phyloP scores from a whole-genome alignment of 2,329 filamentous ascomycete genomes.

The Pyrenophora seminiperda region DNA sequence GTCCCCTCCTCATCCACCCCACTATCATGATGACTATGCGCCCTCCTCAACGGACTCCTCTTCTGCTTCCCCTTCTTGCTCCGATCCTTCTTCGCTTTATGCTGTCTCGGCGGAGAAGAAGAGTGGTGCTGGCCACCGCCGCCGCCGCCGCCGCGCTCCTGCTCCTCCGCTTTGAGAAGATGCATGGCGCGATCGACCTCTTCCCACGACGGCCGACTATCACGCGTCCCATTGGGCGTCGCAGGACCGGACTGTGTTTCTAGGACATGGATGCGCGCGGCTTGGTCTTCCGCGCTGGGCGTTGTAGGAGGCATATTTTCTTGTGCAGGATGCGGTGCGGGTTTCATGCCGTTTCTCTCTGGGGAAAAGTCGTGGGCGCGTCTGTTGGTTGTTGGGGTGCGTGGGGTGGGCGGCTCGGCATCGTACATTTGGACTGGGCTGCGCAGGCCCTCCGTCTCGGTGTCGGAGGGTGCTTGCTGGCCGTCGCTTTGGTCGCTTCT shows the following conservation, averaged over 20 bases:
- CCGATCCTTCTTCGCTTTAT: slow-evolving; percentile 9
- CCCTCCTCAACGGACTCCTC: slow-evolving; percentile 38
- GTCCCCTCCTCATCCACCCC: background rate
- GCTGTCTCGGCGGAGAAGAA: background rate
- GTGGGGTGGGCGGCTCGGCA: slow-evolving; percentile 46
- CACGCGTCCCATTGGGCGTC: slow-evolving; percentile 51
- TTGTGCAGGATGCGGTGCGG: slow-evolving; percentile 1
- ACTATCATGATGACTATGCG: slow-evolving; percentile 39
- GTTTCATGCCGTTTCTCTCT: slow-evolving; percentile 17
- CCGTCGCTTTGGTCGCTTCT: slow-evolving; percentile 42
- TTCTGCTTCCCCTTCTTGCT: slow-evolving; percentile 30
- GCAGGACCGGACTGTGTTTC: slow-evolving; percentile 53
- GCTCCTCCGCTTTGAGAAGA: slow-evolving; percentile 37
- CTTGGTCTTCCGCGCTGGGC: slow-evolving; percentile 30
- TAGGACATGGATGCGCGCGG: slow-evolving; percentile 36
- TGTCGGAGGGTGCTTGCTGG: slow-evolving; percentile 31
- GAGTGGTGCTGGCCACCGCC: too few relatives aligned
- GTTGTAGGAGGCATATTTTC: slow-evolving; percentile 10
- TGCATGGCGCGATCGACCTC: slow-evolving; percentile 45
- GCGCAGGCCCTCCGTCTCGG: slow-evolving; percentile 39
- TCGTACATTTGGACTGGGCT: slow-evolving; percentile 42
- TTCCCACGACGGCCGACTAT: slow-evolving; percentile 46
- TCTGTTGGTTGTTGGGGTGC: slow-evolving; percentile 14
- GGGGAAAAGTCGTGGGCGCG: background rate
- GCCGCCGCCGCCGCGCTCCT: too few relatives aligned